Evolutionary conservation across 1,284 basidiomycete species (phyloP).

Genomic region (Cerrena zonata): DNA sequence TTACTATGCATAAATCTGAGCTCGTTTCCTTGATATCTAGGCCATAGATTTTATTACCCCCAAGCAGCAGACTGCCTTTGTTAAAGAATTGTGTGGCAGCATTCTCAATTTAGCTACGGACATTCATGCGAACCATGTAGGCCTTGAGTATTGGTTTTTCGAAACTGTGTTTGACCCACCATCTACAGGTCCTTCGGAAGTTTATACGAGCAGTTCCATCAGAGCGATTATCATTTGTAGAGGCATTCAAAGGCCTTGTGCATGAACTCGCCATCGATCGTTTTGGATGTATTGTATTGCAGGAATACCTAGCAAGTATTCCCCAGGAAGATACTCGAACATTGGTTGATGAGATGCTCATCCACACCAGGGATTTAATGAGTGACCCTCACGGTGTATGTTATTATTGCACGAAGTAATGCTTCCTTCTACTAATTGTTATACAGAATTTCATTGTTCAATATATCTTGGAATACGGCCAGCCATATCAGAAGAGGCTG

Average conservation of each 20-base stretch:
- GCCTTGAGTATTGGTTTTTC: constrained; percentile 15
- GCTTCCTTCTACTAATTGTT: background rate
- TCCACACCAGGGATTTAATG: constrained; percentile 67
- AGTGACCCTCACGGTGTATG: constrained; percentile 84
- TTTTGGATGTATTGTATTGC: constrained; percentile 93
- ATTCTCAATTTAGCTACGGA: constrained; percentile 87
- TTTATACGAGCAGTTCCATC: constrained; percentile 77
- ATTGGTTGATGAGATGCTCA: constrained; percentile 82
- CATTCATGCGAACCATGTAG: constrained; percentile 91
- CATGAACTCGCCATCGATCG: constrained; percentile 82
- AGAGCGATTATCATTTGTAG: constrained; percentile 72
- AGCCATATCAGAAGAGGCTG: constrained; percentile 59
- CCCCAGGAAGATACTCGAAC: constrained; percentile 62
- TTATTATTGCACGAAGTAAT: constrained; percentile 13
- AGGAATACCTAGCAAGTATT: constrained; percentile 86
- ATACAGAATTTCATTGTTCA: constrained; percentile 89
- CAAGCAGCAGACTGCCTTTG: constrained; percentile 72
- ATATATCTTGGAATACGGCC: constrained; percentile 83
- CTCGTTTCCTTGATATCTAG: constrained; percentile 33
- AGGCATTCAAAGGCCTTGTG: constrained; percentile 79
- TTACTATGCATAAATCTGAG: constrained; percentile 7
- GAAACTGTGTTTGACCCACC: background rate
- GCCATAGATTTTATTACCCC: constrained; percentile 79
- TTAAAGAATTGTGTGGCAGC: constrained; percentile 77
- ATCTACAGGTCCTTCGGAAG: constrained; percentile 75